These are phyloP conservation scores for Penicillium sp. DNA, from an alignment of 2,329 filamentous ascomycete genomes.

Conservation along the genomic window DNA sequence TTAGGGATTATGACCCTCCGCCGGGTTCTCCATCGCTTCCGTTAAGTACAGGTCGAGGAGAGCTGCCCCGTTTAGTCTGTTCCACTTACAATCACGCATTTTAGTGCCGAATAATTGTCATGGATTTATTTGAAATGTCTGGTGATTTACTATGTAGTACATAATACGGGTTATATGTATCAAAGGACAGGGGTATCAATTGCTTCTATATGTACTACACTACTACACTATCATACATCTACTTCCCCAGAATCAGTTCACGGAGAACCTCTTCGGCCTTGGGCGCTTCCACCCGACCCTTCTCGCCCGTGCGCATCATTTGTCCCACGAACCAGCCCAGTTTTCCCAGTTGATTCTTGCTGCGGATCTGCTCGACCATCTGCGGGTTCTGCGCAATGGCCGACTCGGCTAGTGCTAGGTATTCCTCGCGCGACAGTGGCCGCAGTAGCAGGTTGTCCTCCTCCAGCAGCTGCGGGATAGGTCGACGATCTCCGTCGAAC, in stretches of 20 bases:
- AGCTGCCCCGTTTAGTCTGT: slow-evolving; percentile 29
- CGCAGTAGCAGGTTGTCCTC: slow-evolving; percentile 53
- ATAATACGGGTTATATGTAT: background rate
- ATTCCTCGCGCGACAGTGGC: slow-evolving; percentile 53
- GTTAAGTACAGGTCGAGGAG: slow-evolving; percentile 48
- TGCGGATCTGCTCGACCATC: slow-evolving; percentile 56
- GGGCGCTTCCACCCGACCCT: slow-evolving; percentile 58
- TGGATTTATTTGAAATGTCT: too few relatives aligned
- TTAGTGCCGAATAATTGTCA: slow-evolving; percentile 9
- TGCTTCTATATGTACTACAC: slow-evolving; percentile 8
- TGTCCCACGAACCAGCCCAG: slow-evolving; percentile 64
- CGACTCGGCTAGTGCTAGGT: slow-evolving; percentile 49
- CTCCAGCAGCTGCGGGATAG: slow-evolving; percentile 51
- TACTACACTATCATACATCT: slow-evolving; percentile 9
- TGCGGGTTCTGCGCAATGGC: slow-evolving; percentile 53
- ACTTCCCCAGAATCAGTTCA: slow-evolving; percentile 40
- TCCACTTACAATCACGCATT: slow-evolving; percentile 22
- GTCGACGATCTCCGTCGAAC: slow-evolving; percentile 48
- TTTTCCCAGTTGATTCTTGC: slow-evolving; percentile 59
- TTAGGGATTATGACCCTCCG: slow-evolving; percentile 38
- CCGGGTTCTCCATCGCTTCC: slow-evolving; percentile 33
- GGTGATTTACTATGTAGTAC: background rate
- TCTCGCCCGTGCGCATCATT: slow-evolving; percentile 58
- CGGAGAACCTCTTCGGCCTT: slow-evolving; percentile 53
- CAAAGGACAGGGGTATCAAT: slow-evolving; percentile 23